Evolutionary conservation across 768 basidiomycete genomes (phyloP).

Genomic region (Punctularia strigosozonata): DNA sequence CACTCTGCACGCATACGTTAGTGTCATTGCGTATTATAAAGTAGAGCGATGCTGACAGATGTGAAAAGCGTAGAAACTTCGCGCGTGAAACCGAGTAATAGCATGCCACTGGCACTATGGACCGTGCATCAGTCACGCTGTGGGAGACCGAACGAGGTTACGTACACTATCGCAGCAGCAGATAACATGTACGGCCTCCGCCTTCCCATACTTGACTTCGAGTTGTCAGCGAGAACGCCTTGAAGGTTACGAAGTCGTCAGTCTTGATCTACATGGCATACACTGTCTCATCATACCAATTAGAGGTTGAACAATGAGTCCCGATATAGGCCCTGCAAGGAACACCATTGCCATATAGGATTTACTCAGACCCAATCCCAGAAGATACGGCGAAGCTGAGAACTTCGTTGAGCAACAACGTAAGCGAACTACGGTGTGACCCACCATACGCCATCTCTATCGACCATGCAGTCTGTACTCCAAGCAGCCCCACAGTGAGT

Average conservation of each 20-base stretch:
- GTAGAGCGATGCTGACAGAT: slow-evolving; percentile 13
- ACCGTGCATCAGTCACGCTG: too few species aligned
- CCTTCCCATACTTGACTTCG: slow-evolving; percentile 72
- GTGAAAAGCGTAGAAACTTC: slow-evolving; percentile 45
- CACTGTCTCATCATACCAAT: slow-evolving; percentile 37
- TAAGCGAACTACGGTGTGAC: not conserved
- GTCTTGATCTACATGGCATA: not conserved
- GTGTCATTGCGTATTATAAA: not conserved
- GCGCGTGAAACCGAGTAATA: slow-evolving; percentile 76
- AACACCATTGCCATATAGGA: slow-evolving; percentile 85
- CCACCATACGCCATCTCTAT: slow-evolving; percentile 88
- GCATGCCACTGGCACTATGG: slow-evolving; percentile 59
- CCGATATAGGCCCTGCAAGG: slow-evolving; percentile 83
- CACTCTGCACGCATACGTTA: slow-evolving; percentile 43
- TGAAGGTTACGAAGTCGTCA: not conserved
- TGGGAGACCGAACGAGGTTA: too few species aligned
- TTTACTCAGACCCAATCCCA: slow-evolving; percentile 81
- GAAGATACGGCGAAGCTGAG: slow-evolving; percentile 74
- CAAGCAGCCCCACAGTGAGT: slow-evolving; percentile 69
- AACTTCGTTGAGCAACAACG: not conserved
- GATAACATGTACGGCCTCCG: slow-evolving; percentile 78
- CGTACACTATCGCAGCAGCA: slow-evolving; percentile 56
- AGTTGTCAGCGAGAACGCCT: slow-evolving; percentile 72
- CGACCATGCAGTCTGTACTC: slow-evolving; percentile 86
- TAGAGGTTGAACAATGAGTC: slow-evolving; percentile 83